Percentiles rank a stretch among this genome's conserved stretches.
Conservation (phyloP, 345 rosid genomes). For the Crucihimalaya himalaica region DNA sequence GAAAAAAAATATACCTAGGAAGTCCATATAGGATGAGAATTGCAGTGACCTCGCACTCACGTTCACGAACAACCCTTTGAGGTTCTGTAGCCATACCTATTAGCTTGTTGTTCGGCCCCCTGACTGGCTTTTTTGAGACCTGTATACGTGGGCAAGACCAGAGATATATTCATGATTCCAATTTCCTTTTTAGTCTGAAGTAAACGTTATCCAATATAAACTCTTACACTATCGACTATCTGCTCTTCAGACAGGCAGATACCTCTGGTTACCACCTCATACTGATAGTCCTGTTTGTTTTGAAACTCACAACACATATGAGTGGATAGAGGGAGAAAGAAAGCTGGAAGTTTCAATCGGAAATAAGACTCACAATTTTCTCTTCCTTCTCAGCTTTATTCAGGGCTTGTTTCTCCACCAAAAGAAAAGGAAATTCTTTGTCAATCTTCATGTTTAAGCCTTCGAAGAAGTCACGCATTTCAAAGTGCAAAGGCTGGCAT, state of each 20-base stretch:
- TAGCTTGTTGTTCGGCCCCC: too few relatives aligned
- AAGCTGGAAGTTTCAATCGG: slow-evolving; percentile 7
- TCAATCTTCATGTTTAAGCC: slow-evolving; percentile 64
- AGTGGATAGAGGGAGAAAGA: background rate
- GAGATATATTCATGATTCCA: too few relatives aligned
- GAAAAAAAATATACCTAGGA: slow-evolving; percentile 60
- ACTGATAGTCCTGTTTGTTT: slow-evolving; percentile 60
- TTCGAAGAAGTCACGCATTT: slow-evolving; percentile 78
- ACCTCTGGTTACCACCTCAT: slow-evolving; percentile 86
- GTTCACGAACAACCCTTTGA: slow-evolving; percentile 58
- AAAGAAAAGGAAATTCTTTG: slow-evolving; percentile 76
- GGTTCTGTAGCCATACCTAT: slow-evolving; percentile 52
- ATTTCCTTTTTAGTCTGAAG: too few relatives aligned
- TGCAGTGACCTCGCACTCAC: slow-evolving; percentile 87
- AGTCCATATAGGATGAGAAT: slow-evolving; percentile 90
- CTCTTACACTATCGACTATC: slow-evolving; percentile 56
- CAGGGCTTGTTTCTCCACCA: slow-evolving; percentile 80
- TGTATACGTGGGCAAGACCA: too few relatives aligned
- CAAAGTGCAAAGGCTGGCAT: slow-evolving; percentile 59
- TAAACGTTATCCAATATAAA: too few relatives aligned
- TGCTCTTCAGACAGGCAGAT: slow-evolving; percentile 87
- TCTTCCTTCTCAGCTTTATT: slow-evolving; percentile 77
- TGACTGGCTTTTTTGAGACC: too few relatives aligned
- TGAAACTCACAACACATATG: background rate
- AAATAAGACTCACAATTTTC: slow-evolving; percentile 55